These are phyloP conservation scores for Alternaria incomplexa DNA, from an alignment of 2,329 filamentous ascomycete genomes.

Conservation along the genomic window DNA sequence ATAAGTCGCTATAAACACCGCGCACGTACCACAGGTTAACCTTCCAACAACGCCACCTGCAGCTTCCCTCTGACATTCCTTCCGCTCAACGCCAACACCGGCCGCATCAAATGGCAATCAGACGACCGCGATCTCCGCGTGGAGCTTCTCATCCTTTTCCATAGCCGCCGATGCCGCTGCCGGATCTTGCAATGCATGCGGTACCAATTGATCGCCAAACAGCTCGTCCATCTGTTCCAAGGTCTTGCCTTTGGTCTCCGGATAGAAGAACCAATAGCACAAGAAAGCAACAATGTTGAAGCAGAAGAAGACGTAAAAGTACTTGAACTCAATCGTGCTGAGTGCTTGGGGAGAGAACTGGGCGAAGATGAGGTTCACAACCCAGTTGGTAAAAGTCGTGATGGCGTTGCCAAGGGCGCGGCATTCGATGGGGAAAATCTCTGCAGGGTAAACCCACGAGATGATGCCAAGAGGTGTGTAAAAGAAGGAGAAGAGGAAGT, in stretches of 20 bases:
- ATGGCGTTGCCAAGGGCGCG: slow-evolving; percentile 52
- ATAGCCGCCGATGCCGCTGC: slow-evolving; percentile 36
- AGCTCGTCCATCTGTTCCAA: slow-evolving; percentile 42
- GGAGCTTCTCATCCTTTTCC: slow-evolving; percentile 27
- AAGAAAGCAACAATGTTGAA: slow-evolving; percentile 53
- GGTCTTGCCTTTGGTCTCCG: slow-evolving; percentile 37
- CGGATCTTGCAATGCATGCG: slow-evolving; percentile 45
- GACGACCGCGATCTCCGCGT: not conserved
- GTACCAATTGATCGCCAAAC: slow-evolving; percentile 44
- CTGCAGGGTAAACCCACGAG: slow-evolving; percentile 55
- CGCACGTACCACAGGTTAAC: not conserved
- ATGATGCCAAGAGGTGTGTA: slow-evolving; percentile 56
- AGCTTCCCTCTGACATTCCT: not conserved
- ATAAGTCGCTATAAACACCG: not conserved
- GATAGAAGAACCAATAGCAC: slow-evolving; percentile 37
- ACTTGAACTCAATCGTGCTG: slow-evolving; percentile 47
- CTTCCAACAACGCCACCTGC: not conserved
- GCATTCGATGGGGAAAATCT: slow-evolving; percentile 55
- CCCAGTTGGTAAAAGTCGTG: slow-evolving; percentile 56
- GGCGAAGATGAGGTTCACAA: slow-evolving; percentile 55
- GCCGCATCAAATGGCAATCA: accelerated
- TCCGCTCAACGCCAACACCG: not conserved
- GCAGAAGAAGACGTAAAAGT: slow-evolving; percentile 54
- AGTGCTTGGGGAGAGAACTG: slow-evolving; percentile 56
- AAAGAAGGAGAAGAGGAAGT: slow-evolving; percentile 56